phyloP scores from a whole-genome alignment of 345 rosid genomes.

The Kandelia obovata region DNA sequence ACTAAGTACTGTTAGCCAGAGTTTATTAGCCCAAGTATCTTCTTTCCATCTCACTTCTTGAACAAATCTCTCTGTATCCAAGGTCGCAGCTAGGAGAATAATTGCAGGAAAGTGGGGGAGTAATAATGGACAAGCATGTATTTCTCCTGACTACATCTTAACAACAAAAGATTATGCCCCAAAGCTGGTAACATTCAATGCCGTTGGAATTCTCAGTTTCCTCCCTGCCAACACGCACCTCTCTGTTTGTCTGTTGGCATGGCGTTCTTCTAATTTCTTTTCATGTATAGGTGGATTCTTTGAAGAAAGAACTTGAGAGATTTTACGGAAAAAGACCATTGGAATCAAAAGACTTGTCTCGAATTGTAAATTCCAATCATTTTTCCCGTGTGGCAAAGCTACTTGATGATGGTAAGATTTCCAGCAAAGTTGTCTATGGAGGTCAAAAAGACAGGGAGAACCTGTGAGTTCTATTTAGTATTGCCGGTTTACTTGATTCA shows the following conservation, averaged over 20 bases:
- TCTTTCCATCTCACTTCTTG: slow-evolving; percentile 8
- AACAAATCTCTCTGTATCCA: slow-evolving; percentile 16
- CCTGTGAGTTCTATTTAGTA: slow-evolving; percentile 50
- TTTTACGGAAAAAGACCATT: slow-evolving; percentile 73
- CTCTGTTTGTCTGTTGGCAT: slow-evolving; percentile 1
- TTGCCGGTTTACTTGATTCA: slow-evolving; percentile 1
- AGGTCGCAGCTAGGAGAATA: slow-evolving; percentile 76
- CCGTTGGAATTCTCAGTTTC: neutral
- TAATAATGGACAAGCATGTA: slow-evolving; percentile 87
- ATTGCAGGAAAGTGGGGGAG: slow-evolving; percentile 86
- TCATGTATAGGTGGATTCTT: slow-evolving; percentile 48
- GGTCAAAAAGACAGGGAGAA: slow-evolving; percentile 63
- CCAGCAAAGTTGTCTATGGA: slow-evolving; percentile 68
- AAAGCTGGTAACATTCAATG: slow-evolving; percentile 56
- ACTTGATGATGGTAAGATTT: slow-evolving; percentile 80
- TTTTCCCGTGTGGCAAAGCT: slow-evolving; percentile 64
- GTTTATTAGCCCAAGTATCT: neutral
- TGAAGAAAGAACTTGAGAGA: slow-evolving; percentile 58
- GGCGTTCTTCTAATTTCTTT: slow-evolving; percentile 15
- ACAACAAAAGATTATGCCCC: slow-evolving; percentile 68
- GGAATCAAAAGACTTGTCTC: slow-evolving; percentile 78
- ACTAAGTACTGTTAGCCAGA: neutral
- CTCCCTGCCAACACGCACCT: neutral
- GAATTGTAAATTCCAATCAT: slow-evolving; percentile 75
- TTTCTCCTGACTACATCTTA: slow-evolving; percentile 79